phyloP scores from a whole-genome alignment of 345 rosid species.

The Trapa incisa region DNA sequence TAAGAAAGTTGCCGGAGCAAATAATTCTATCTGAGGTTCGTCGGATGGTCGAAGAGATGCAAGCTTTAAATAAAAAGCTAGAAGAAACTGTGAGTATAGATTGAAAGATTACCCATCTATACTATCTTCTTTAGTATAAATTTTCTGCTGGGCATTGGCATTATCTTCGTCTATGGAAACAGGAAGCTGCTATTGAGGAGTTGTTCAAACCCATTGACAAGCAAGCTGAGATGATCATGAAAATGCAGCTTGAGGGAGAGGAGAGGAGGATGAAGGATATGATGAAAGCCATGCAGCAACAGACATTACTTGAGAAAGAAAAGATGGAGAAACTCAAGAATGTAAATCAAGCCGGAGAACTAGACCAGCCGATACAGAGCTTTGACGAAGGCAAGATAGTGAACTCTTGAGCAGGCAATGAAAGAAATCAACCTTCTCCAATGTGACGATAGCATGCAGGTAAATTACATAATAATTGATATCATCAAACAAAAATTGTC shows the following conservation, averaged over 20 bases:
- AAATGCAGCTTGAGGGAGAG: constrained; percentile 76
- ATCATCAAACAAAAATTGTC: background rate
- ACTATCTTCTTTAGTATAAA: background rate
- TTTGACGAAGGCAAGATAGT: constrained; percentile 1
- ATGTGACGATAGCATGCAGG: background rate
- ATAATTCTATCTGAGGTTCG: constrained; percentile 65
- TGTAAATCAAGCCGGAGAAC: constrained; percentile 7
- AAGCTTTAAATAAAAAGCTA: constrained; percentile 54
- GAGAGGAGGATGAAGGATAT: constrained; percentile 59
- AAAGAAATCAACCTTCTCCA: background rate
- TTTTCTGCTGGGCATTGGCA: background rate
- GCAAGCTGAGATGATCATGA: constrained; percentile 64
- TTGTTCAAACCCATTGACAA: constrained; percentile 80
- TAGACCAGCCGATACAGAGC: constrained; percentile 11
- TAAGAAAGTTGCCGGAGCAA: constrained; percentile 76
- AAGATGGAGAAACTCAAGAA: constrained; percentile 38
- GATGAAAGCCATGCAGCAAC: constrained; percentile 50
- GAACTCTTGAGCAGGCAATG: constrained; percentile 3
- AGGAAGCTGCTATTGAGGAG: constrained; percentile 77
- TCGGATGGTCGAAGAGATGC: constrained; percentile 88
- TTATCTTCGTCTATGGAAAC: constrained; percentile 3
- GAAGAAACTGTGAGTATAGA: constrained; percentile 62
- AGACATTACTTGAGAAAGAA: constrained; percentile 43
- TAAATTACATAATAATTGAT: constrained; percentile 4
- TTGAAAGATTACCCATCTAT: background rate